Evolutionary conservation across 1,284 basidiomycete species (phyloP).

Genomic region (Pholiota adiposa): DNA sequence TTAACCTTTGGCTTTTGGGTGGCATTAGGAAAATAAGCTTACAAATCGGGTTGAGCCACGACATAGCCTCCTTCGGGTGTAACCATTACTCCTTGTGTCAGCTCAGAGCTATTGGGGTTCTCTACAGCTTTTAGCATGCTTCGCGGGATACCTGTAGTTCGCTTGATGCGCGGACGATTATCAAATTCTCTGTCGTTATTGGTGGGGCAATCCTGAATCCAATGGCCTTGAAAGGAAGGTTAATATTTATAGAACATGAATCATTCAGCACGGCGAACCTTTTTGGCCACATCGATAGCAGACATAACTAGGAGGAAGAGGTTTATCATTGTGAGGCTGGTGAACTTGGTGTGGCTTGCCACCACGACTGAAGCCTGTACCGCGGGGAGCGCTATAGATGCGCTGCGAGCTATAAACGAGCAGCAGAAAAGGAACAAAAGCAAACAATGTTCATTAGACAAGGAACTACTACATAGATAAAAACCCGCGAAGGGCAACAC

Average conservation of each 20-base stretch:
- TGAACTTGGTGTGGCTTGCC: constrained; percentile 58
- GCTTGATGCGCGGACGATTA: constrained; percentile 93
- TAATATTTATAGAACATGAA: constrained; percentile 3
- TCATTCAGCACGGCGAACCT: constrained; percentile 57
- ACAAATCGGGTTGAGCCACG: constrained; percentile 92
- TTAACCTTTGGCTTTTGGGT: constrained; percentile 8
- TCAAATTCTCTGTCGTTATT: constrained; percentile 96
- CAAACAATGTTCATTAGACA: constrained; percentile 65
- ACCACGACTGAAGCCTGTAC: constrained; percentile 60
- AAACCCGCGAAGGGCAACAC: constrained; percentile 63
- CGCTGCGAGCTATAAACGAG: constrained; percentile 65
- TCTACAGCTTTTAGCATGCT: constrained; percentile 98
- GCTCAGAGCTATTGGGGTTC: constrained; percentile 74
- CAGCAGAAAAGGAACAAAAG: constrained; percentile 35
- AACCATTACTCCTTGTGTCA: constrained; percentile 90
- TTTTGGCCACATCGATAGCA: constrained; percentile 99
- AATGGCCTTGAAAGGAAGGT: constrained; percentile 72
- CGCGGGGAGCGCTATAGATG: constrained; percentile 68
- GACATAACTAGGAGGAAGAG: constrained; percentile 94
- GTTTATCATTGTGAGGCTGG: constrained; percentile 61
- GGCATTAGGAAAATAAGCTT: constrained; percentile 39
- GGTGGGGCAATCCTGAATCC: constrained; percentile 99
- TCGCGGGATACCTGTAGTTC: constrained; percentile 97
- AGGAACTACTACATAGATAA: constrained; percentile 63
- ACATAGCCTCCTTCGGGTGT: constrained; percentile 97